These are phyloP conservation scores for Torrubiellomyces zombiae DNA, from an alignment of 2,329 filamentous ascomycete genomes.

Conservation along the genomic window DNA sequence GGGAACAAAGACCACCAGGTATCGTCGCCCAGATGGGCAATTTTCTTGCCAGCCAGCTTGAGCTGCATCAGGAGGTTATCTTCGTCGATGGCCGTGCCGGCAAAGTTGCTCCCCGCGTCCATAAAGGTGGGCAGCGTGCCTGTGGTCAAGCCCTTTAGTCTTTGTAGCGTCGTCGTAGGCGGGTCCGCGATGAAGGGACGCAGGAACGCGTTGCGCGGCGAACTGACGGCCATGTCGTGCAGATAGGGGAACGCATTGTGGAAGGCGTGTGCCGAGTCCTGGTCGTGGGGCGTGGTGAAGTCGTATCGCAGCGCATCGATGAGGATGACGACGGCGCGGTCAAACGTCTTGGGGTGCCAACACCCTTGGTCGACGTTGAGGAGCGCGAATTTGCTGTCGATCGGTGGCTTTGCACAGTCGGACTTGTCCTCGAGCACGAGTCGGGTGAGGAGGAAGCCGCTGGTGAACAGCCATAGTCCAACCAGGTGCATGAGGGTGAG, in stretches of 20 bases:
- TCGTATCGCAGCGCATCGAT: constrained; percentile 94
- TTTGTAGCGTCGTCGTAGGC: constrained; percentile 81
- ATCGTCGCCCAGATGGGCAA: constrained; percentile 94
- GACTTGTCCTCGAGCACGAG: constrained; percentile 65
- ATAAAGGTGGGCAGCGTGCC: constrained; percentile 90
- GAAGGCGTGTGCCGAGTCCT: constrained; percentile 33
- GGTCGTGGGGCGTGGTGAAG: constrained; percentile 64
- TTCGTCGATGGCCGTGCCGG: constrained; percentile 87
- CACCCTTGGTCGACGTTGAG: constrained; percentile 49
- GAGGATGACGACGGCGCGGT: constrained; percentile 77
- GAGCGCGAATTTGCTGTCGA: constrained; percentile 26
- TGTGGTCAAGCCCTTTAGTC: constrained; percentile 85
- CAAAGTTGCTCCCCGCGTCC: constrained; percentile 88
- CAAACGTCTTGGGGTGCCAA: constrained; percentile 91
- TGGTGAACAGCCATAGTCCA: constrained; percentile 84
- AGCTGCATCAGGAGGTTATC: constrained; percentile 60
- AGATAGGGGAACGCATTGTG: constrained; percentile 80
- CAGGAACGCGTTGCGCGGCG: constrained; percentile 72
- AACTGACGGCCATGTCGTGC: constrained; percentile 60
- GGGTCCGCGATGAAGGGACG: constrained; percentile 94
- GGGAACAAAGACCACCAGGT: constrained; percentile 93
- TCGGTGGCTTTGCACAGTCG: constrained; percentile 50
- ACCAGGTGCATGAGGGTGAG: constrained; percentile 58
- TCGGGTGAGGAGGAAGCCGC: constrained; percentile 83
- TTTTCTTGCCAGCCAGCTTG: constrained; percentile 46